Percentiles rank a stretch among this genome's conserved stretches.
These are phyloP conservation scores for Puccinia coronata DNA, from an alignment of 1,284 basidiomycete species.

Conservation along the genomic window DNA sequence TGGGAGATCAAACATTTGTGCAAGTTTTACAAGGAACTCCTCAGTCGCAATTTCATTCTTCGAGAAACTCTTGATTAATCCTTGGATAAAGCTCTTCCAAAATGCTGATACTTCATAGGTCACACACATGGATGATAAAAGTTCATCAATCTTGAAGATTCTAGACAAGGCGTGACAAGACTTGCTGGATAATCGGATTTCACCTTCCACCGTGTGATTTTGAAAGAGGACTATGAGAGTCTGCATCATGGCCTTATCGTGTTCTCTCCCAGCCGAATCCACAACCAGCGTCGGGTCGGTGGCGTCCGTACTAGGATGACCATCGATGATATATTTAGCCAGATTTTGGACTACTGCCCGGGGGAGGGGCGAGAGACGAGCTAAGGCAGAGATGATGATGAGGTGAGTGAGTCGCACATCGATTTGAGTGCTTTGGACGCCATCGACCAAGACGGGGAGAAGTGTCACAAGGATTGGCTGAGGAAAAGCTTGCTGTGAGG, in stretches of 20 bases:
- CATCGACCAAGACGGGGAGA: conserved; percentile 33
- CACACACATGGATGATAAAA: conserved; percentile 25
- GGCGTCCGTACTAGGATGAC: neutral
- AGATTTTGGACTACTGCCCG: conserved; percentile 27
- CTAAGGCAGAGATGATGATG: conserved; percentile 33
- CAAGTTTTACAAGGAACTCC: conserved; percentile 37
- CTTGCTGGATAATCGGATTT: conserved; percentile 28
- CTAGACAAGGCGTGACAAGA: conserved; percentile 24
- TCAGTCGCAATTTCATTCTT: conserved; percentile 21
- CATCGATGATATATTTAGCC: conserved; percentile 27
- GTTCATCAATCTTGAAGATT: conserved; percentile 7
- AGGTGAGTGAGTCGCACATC: conserved; percentile 64
- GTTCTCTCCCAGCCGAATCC: conserved; percentile 10
- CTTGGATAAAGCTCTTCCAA: conserved; percentile 35
- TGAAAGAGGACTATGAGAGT: conserved; percentile 37
- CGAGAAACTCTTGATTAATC: conserved; percentile 15
- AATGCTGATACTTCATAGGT: conserved; percentile 36
- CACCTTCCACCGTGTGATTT: neutral
- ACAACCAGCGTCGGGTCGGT: neutral
- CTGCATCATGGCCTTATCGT: conserved; percentile 39
- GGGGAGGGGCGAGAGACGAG: conserved; percentile 4
- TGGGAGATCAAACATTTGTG: conserved; percentile 24
- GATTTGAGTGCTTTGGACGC: conserved; percentile 64
- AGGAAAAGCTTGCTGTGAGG: conserved; percentile 74
- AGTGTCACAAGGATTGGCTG: conserved; percentile 60